These are phyloP conservation scores for Septoria petroselini DNA, from an alignment of 2,329 filamentous ascomycete species.

Conservation along the genomic window DNA sequence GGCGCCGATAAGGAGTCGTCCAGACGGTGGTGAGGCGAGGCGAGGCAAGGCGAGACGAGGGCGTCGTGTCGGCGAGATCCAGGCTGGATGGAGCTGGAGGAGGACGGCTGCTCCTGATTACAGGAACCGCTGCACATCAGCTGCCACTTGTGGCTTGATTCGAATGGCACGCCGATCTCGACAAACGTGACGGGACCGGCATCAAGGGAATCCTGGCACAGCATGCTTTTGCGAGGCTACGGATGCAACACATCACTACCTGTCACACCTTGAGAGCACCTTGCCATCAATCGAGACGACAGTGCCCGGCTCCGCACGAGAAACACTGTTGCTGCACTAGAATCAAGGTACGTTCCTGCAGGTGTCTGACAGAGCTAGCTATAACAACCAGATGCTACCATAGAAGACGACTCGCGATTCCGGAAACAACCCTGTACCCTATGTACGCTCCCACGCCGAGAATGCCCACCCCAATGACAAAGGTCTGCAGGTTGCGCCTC, in stretches of 20 bases:
- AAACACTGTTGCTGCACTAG: too few relatives aligned
- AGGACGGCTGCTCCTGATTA: neutral
- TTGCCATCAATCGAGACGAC: too few relatives aligned
- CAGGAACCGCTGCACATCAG: neutral
- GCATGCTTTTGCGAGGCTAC: too few relatives aligned
- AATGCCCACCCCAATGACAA: slow-evolving; percentile 41
- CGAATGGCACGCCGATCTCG: slow-evolving; percentile 3
- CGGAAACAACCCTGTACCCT: slow-evolving; percentile 24
- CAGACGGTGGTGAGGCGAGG: neutral
- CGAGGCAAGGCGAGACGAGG: too few relatives aligned
- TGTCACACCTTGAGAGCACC: too few relatives aligned
- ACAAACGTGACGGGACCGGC: too few relatives aligned
- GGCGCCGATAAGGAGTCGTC: neutral
- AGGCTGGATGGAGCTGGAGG: too few relatives aligned
- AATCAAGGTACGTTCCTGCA: too few relatives aligned
- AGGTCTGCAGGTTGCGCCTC: slow-evolving; percentile 47
- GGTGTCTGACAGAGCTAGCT: slow-evolving; percentile 5
- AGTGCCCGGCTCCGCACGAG: too few relatives aligned
- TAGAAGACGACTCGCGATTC: slow-evolving; percentile 24
- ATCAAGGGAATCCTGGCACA: too few relatives aligned
- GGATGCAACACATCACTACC: too few relatives aligned
- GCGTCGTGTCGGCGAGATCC: too few relatives aligned
- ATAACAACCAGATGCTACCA: slow-evolving; percentile 14
- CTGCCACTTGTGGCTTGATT: slow-evolving; percentile 6
- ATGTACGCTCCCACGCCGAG: slow-evolving; percentile 25